Evolutionary conservation across 768 basidiomycete species (phyloP).

Genomic region (Termitomyces sp.): DNA sequence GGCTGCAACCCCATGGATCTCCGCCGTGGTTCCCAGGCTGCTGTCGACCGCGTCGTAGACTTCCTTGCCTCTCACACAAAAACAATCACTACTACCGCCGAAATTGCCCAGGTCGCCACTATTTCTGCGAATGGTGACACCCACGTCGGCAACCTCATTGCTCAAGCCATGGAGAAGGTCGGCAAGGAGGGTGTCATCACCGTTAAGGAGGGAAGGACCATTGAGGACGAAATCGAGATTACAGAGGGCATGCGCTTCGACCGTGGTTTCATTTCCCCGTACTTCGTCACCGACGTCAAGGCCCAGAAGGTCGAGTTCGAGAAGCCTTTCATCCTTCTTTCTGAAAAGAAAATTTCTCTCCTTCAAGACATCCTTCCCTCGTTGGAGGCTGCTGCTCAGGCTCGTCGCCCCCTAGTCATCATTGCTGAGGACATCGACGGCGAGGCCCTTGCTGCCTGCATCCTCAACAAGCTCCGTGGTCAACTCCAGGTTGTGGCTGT

Average conservation of each 20-base stretch:
- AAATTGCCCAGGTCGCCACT: constrained; percentile 99
- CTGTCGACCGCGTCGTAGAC: constrained; percentile 91
- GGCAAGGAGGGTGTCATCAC: constrained; percentile 99
- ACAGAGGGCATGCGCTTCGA: constrained; percentile 99
- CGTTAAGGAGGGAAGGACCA: constrained; percentile 97
- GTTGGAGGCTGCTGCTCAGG: constrained; percentile 75
- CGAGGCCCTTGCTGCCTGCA: constrained; percentile 95
- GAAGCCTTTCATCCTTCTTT: constrained; percentile 90
- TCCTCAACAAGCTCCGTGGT: constrained; percentile 98
- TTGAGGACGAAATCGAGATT: constrained; percentile 98
- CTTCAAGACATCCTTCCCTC: constrained; percentile 94
- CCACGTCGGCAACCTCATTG: constrained; percentile 92
- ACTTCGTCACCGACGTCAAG: constrained; percentile 99
- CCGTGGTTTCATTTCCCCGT: constrained; percentile 95
- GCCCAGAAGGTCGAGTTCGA: constrained; percentile 93
- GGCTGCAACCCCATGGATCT: constrained; percentile 99
- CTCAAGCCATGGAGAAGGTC: constrained; percentile 99
- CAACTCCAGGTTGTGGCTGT: constrained; percentile 92
- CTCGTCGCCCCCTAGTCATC: constrained; percentile 87
- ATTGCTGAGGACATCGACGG: constrained; percentile 98
- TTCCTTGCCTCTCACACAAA: constrained; percentile 86
- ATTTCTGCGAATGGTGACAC: constrained; percentile 80
- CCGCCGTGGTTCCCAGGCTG: constrained; percentile 94
- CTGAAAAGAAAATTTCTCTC: constrained; percentile 96
- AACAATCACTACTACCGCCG: constrained; percentile 93